These are phyloP conservation scores for Lagenidium giganteum DNA, from an alignment of 352 stramenopile species.

Conservation along the genomic window DNA sequence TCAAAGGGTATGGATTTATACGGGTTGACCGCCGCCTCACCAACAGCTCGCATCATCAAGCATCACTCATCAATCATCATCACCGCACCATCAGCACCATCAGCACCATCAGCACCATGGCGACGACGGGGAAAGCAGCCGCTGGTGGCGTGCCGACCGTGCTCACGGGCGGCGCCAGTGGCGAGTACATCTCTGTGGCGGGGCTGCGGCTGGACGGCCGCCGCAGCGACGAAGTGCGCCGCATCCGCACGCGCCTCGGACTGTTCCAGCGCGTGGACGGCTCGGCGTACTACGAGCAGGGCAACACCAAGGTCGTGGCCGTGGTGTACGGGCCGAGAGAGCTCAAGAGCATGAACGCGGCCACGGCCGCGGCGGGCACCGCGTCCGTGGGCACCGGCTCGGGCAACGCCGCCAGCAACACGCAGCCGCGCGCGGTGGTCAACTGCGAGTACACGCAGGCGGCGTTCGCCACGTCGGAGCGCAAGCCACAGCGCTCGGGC, in stretches of 20 bases:
- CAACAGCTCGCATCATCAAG: no score
- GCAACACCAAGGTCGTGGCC: slow-evolving; percentile 87
- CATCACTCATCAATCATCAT: no score
- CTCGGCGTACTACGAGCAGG: slow-evolving; percentile 85
- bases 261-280: slow-evolving; percentile 85
- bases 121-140: slow-evolving; percentile 51
- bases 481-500: slow-evolving; percentile 68
- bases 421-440: slow-evolving; percentile 60
- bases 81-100: no score
- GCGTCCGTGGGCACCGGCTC: slow-evolving; percentile 50
- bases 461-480: slow-evolving; percentile 84
- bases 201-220: slow-evolving; percentile 82
- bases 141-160: slow-evolving; percentile 62
- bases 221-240: slow-evolving; percentile 77
- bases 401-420: slow-evolving; percentile 59
- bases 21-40: no score
- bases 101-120: slow-evolving; percentile 28
- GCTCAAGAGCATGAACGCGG: slow-evolving; percentile 37
- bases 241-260: slow-evolving; percentile 77
- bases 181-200: slow-evolving; percentile 81
- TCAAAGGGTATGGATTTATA: no score
- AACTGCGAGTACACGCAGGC: slow-evolving; percentile 87
- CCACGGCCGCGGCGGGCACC: slow-evolving; percentile 24
- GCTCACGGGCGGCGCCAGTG: slow-evolving; percentile 38
- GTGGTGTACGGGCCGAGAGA: slow-evolving; percentile 86